Conservation (phyloP, 1,284 basidiomycete genomes). For the Acaromyces ingoldii region DNA sequence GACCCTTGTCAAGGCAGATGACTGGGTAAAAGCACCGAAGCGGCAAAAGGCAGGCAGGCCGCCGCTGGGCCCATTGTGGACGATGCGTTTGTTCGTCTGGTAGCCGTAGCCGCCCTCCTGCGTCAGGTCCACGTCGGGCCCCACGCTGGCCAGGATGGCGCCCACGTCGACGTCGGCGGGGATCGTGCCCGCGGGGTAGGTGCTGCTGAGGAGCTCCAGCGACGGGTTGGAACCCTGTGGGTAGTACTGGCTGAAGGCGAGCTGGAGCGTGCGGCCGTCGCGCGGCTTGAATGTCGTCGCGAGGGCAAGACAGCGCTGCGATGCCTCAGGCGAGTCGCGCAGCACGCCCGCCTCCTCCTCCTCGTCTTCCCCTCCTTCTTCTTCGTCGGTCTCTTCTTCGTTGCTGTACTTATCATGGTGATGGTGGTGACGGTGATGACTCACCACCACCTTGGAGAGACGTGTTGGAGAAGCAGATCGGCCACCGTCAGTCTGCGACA, state of each 20-base stretch:
- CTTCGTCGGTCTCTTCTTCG: no score
- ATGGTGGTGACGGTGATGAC: no score
- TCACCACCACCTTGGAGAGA: no score
- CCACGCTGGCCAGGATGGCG: conserved; percentile 13
- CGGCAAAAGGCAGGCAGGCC: conserved; percentile 22
- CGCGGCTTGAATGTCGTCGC: background rate
- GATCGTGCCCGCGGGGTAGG: conserved; percentile 11
- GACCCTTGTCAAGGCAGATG: conserved; percentile 10
- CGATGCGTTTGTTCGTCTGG: background rate
- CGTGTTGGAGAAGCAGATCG: no score
- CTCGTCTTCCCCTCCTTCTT: no score
- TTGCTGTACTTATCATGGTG: no score
- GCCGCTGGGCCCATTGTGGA: conserved; percentile 14
- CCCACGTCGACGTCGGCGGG: background rate
- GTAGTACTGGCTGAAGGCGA: conserved; percentile 16
- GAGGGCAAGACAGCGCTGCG: conserved; percentile 2
- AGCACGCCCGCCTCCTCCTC: no score
- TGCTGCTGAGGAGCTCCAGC: conserved; percentile 13
- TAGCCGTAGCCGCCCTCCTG: conserved; percentile 14
- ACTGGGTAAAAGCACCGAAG: conserved; percentile 13
- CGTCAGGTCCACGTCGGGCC: conserved; percentile 18
- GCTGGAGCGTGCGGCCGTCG: background rate
- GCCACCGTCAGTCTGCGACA: no score
- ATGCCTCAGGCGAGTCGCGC: no score
- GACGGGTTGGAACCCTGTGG: conserved; percentile 14